Percentiles rank a stretch among this genome's conserved stretches.
Conservation (phyloP, 345 rosid species). For the Toxicodendron radicans region DNA sequence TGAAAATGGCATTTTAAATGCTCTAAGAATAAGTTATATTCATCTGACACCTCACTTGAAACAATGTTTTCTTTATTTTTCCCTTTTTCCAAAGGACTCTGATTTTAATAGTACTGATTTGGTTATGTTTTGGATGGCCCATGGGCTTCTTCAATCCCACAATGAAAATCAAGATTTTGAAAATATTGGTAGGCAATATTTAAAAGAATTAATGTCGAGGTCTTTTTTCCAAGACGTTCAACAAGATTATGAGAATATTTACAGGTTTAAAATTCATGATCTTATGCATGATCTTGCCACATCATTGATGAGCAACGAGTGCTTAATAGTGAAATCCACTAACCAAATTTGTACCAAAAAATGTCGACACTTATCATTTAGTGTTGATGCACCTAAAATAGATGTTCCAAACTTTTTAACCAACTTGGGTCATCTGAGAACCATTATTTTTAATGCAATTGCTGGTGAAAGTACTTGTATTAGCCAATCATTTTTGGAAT, state of each 20-base stretch:
- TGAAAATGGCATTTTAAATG: neutral
- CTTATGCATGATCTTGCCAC: neutral
- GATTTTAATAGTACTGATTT: accelerated
- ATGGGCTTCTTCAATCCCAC: neutral
- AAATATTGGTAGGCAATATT: neutral
- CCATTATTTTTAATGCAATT: conserved; percentile 15
- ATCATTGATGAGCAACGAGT: neutral
- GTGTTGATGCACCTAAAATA: neutral
- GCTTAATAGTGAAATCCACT: neutral
- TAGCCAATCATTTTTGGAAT: conserved; percentile 4
- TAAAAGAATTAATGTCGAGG: neutral
- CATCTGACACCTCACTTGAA: neutral
- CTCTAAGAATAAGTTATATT: neutral
- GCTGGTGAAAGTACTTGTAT: neutral
- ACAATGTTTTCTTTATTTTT: neutral
- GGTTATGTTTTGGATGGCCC: neutral
- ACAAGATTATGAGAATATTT: too few species aligned
- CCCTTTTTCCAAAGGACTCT: neutral
- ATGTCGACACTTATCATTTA: neutral
- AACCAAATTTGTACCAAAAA: neutral
- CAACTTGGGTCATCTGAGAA: conserved; percentile 8
- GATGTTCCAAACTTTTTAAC: neutral
- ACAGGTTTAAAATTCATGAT: neutral
- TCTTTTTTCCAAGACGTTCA: neutral
- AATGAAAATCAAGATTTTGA: neutral